Percentiles rank a stretch among this genome's conserved stretches.
Conservation (phyloP, 2,329 filamentous ascomycete genomes). For the Magnaporthiopsis rhizophila region DNA sequence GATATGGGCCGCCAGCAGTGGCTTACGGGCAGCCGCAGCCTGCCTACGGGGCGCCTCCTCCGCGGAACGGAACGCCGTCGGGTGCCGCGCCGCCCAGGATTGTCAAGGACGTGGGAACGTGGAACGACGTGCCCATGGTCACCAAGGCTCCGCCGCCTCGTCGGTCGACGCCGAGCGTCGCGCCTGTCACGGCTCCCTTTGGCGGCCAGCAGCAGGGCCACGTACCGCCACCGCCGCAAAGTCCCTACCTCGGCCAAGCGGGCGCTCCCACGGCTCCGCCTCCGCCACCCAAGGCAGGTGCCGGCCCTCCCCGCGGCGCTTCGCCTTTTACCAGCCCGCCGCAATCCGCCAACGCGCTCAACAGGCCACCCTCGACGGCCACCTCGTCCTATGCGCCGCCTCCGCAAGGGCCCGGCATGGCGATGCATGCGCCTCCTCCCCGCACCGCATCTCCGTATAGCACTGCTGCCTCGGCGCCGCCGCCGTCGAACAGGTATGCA, state of each 20-base stretch:
- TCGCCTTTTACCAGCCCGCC: conserved; percentile 60
- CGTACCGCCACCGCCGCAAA: conserved; percentile 46
- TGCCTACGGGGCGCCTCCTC: conserved; percentile 23
- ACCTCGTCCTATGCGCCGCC: conserved; percentile 59
- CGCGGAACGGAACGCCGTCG: conserved; percentile 59
- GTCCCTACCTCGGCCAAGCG: conserved; percentile 49
- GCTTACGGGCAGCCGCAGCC: conserved; percentile 30
- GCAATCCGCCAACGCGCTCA: conserved; percentile 34
- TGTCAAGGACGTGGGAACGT: conserved; percentile 67
- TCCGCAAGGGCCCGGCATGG: conserved; percentile 28
- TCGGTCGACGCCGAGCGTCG: conserved; percentile 63
- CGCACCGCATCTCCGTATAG: conserved; percentile 83
- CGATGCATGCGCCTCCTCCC: conserved; percentile 50
- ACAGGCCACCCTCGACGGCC: conserved; percentile 47
- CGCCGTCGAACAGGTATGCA: conserved; percentile 70
- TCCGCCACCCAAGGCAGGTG: conserved; percentile 70
- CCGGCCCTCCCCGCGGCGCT: conserved; percentile 59
- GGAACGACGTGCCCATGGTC: conserved; percentile 94
- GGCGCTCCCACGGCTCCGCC: conserved; percentile 65
- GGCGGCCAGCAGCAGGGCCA: conserved; percentile 51
- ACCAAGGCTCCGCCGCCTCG: conserved; percentile 64
- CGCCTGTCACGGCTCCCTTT: conserved; percentile 69
- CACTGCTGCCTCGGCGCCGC: conserved; percentile 60
- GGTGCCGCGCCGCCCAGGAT: conserved; percentile 56
- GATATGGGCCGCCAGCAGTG: conserved; percentile 45